These are phyloP conservation scores for Candida oleophila DNA, from an alignment of 805 yeast genomes.

Conservation along the genomic window DNA sequence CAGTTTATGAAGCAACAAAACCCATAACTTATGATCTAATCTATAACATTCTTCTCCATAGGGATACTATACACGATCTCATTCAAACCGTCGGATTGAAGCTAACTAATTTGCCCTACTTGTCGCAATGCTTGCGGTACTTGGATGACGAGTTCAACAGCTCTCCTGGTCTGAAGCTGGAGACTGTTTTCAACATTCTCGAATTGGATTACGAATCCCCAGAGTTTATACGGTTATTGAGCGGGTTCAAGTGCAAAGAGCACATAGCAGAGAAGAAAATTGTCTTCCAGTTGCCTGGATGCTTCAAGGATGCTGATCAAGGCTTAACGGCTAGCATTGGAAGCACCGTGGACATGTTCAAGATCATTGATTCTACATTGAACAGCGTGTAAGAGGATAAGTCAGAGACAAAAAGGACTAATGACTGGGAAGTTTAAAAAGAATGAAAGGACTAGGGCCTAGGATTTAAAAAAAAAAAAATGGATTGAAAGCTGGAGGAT, in stretches of 20 bases:
- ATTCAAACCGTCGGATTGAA: constrained; percentile 3
- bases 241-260: neutral
- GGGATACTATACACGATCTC: constrained; percentile 15
- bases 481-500: neutral
- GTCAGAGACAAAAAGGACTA: neutral
- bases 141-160: constrained; percentile 16
- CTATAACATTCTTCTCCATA: constrained; percentile 26
- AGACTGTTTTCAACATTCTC: constrained; percentile 5
- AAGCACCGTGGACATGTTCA: constrained; percentile 7
- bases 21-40: constrained; percentile 30
- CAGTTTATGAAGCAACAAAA: constrained; percentile 12
- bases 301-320: constrained; percentile 7
- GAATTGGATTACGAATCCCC: constrained; percentile 30
- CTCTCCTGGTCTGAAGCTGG: neutral
- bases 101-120: constrained; percentile 9
- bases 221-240: constrained; percentile 15
- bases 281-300: neutral
- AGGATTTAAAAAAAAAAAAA: neutral
- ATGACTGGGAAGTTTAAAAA: no score
- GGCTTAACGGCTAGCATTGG: neutral
- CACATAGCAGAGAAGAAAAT: neutral
- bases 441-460: neutral
- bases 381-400: neutral
- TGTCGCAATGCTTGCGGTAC: constrained; percentile 16
- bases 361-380: constrained; percentile 5